These are phyloP conservation scores for Chlorella vulgaris DNA, from an alignment of 139 green algal species.

Conservation along the genomic window DNA sequence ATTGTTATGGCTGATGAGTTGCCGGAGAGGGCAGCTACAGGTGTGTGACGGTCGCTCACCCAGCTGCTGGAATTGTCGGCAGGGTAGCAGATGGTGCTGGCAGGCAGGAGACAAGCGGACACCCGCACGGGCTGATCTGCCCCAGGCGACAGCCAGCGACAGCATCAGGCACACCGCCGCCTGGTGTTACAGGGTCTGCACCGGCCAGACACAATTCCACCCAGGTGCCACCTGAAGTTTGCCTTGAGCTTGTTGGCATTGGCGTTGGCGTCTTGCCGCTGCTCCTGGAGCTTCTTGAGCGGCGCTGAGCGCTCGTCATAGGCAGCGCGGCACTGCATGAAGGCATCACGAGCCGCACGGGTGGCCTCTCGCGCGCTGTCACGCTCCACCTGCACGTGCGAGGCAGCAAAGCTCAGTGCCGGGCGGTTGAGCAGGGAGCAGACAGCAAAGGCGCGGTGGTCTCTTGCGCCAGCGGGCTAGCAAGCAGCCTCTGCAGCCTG, in stretches of 20 bases:
- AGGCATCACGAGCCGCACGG: slow-evolving; percentile 32
- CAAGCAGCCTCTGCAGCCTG: background rate
- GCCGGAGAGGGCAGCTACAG: too few relatives aligned
- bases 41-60: too few relatives aligned
- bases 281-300: slow-evolving; percentile 41
- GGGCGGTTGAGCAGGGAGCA: background rate
- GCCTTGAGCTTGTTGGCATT: slow-evolving; percentile 21
- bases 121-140: too few relatives aligned
- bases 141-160: too few relatives aligned
- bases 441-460: too few relatives aligned
- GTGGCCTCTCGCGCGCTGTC: slow-evolving; percentile 36
- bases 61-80: too few relatives aligned
- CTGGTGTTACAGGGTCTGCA: too few relatives aligned
- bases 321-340: slow-evolving; percentile 3
- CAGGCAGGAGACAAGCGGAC: too few relatives aligned
- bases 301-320: slow-evolving; percentile 24
- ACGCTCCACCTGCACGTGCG: slow-evolving; percentile 32
- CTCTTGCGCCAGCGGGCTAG: too few relatives aligned
- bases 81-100: too few relatives aligned
- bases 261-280: background rate
- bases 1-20: background rate
- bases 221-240: slow-evolving; percentile 2
- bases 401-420: too few relatives aligned
- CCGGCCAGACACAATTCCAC: background rate
- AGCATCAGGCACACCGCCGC: too few relatives aligned